Evolutionary conservation across 2,329 filamentous ascomycete genomes (phyloP), one percentile per base, ranked within the genome.

Genomic region (Trichoderma citrinoviride): DNA sequence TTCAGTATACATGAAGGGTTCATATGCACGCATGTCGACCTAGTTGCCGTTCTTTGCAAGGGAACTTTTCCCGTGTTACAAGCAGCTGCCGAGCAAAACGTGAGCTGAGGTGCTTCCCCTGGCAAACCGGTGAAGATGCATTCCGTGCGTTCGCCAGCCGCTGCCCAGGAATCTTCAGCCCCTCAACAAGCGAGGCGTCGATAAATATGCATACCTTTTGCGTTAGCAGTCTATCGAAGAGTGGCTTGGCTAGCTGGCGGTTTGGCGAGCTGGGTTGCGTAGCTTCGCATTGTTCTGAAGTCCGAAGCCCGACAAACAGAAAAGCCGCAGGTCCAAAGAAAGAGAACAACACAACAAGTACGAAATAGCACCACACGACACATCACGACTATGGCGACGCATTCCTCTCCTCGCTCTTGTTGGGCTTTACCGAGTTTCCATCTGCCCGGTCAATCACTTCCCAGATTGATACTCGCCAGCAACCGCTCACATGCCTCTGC

Each of bases 171-270:
- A 60, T 41, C 19, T 49, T 10, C 37, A 7, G 27, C 3, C 33
- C 2, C 25, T 61, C 1, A 29, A 43, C 40, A 41, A 23, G 52
- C 46, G 23, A 53, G 47, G 47, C 47, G 37, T 52, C 33, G 14
- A 14, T 17, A 25, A 53, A 61, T 61, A 61, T 61, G 57, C 57
- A 61, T 61, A 61, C 23, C 23, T 52, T 52, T 52, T 44, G 57
- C 46, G 46, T 61, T 61, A 61, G 57, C 15, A 52, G 29, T 23
- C 57, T n/a, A n/a, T 44, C 7, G 23, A 43, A 50, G n/a, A n/a
- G n/a, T n/a, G n/a, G n/a, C n/a, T n/a, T n/a, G n/a, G n/a, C n/a
- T 33, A 17, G 57, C 21, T 23, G 7, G 44, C 33, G 49, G 27
- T 23, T 19, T 43, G 23, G 21, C 8, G 46, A 12, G 12, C 33